Percentiles rank a stretch among this genome's conserved stretches.
Evolutionary conservation across 2,329 filamentous ascomycete genomes (phyloP).

Genomic region (Tolypocladium sp.): DNA sequence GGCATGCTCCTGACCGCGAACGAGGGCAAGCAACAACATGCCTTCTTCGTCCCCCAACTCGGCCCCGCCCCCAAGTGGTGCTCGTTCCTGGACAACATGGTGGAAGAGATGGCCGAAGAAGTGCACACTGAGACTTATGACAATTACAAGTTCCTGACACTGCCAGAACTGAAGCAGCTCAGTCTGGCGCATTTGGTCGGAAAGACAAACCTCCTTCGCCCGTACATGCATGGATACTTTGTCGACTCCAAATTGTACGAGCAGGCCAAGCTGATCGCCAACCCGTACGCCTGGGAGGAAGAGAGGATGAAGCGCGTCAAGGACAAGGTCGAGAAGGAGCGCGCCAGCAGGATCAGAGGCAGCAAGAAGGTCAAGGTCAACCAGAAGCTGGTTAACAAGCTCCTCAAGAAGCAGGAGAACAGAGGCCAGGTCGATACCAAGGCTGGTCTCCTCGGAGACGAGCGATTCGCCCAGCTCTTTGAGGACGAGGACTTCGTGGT

Average conservation of each 20-base stretch:
- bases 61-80: slow-evolving; percentile 94
- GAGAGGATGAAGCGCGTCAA: slow-evolving; percentile 85
- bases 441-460: slow-evolving; percentile 67
- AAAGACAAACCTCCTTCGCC: slow-evolving; percentile 78
- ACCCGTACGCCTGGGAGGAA: slow-evolving; percentile 90
- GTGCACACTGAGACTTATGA: slow-evolving; percentile 78
- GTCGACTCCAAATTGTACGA: slow-evolving; percentile 93
- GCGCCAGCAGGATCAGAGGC: slow-evolving; percentile 87
- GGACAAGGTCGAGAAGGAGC: slow-evolving; percentile 93
- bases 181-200: slow-evolving; percentile 85
- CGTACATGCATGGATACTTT: slow-evolving; percentile 99
- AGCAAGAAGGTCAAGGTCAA: slow-evolving; percentile 99
- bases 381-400: slow-evolving; percentile 67
- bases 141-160: slow-evolving; percentile 96
- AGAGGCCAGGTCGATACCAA: slow-evolving; percentile 47
- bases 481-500: slow-evolving; percentile 89
- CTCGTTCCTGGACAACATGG: slow-evolving; percentile 90
- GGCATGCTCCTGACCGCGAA: slow-evolving; percentile 97
- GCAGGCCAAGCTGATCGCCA: slow-evolving; percentile 83
- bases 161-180: slow-evolving; percentile 75
- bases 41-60: slow-evolving; percentile 89
- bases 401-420: slow-evolving; percentile 55
- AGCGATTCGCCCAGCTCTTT: slow-evolving; percentile 82
- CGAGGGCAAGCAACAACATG: slow-evolving; percentile 89
- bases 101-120: slow-evolving; percentile 96